Evolutionary conservation across 148 eudicot genomes (phyloP).

Genomic region (Diospyros kaki): DNA sequence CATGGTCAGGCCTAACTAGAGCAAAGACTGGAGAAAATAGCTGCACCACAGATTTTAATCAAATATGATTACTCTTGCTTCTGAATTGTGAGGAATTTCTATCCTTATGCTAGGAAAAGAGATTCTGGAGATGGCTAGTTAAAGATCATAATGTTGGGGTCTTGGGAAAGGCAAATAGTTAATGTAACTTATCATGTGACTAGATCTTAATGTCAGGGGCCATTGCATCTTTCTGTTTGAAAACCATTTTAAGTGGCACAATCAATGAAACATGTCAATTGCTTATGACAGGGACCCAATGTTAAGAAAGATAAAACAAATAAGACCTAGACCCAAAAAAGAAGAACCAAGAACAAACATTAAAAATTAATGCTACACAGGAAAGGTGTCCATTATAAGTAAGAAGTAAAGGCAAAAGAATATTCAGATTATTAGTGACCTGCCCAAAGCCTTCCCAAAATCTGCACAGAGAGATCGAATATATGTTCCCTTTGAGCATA

Average conservation of each 20-base stretch:
- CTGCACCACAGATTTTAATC: neutral
- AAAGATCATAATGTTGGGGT: neutral
- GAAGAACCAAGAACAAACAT: neutral
- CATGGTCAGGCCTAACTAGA: neutral
- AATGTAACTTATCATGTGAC: neutral
- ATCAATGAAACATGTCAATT: neutral
- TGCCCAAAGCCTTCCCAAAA: slow-evolving; percentile 84
- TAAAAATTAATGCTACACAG: neutral
- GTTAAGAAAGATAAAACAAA: no score
- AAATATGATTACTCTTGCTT: neutral
- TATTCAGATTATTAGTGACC: slow-evolving; percentile 30
- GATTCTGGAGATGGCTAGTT: neutral
- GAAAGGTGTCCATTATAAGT: neutral
- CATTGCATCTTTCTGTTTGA: neutral
- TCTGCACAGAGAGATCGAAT: slow-evolving; percentile 95
- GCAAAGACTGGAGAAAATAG: neutral
- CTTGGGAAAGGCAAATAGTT: no score
- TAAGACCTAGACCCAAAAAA: no score
- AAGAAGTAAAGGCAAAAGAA: neutral
- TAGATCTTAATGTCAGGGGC: neutral
- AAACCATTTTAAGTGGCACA: neutral
- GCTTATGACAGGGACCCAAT: neutral
- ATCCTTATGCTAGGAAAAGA: neutral
- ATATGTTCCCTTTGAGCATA: slow-evolving; percentile 94
- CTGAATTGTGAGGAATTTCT: neutral